Percentiles rank a stretch among this genome's conserved stretches.
phyloP scores from a whole-genome alignment of 139 green algal species.

The Dunaliella sp. region DNA sequence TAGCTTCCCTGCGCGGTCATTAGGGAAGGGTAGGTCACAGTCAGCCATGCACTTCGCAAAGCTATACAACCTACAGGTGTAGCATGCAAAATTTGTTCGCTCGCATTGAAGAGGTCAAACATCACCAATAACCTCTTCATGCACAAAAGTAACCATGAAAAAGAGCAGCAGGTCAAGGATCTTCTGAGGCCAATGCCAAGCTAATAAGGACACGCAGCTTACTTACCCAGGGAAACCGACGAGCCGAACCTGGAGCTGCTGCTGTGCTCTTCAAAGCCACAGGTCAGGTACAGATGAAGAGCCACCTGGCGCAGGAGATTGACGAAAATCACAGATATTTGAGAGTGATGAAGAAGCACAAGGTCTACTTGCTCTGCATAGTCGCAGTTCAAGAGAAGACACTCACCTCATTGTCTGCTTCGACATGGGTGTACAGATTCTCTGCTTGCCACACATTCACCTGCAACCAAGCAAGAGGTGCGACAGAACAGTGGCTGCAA shows the following conservation, averaged over 20 bases:
- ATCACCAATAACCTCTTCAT: too few species aligned
- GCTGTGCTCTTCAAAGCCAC: constrained; percentile 43
- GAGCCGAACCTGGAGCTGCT: neutral
- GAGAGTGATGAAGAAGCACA: too few species aligned
- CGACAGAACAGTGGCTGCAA: too few species aligned
- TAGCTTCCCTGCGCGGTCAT: neutral
- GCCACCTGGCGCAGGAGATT: too few species aligned
- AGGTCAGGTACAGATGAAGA: constrained; percentile 41
- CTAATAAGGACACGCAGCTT: neutral
- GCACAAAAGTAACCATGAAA: neutral
- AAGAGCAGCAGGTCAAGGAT: neutral
- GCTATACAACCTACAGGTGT: neutral
- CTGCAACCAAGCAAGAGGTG: too few species aligned
- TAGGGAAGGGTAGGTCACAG: too few species aligned
- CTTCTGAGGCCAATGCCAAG: neutral
- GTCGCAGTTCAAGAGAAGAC: too few species aligned
- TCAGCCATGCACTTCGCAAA: neutral
- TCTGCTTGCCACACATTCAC: constrained; percentile 23
- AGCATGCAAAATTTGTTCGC: neutral
- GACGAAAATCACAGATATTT: neutral
- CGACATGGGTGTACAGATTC: constrained; percentile 56
- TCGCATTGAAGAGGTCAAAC: too few species aligned
- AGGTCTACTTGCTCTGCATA: too few species aligned
- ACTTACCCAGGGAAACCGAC: neutral
- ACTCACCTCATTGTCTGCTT: constrained; percentile 51